phyloP scores from a whole-genome alignment of 192 early-diverging fungal species.

The Backusella tuberculispora region DNA sequence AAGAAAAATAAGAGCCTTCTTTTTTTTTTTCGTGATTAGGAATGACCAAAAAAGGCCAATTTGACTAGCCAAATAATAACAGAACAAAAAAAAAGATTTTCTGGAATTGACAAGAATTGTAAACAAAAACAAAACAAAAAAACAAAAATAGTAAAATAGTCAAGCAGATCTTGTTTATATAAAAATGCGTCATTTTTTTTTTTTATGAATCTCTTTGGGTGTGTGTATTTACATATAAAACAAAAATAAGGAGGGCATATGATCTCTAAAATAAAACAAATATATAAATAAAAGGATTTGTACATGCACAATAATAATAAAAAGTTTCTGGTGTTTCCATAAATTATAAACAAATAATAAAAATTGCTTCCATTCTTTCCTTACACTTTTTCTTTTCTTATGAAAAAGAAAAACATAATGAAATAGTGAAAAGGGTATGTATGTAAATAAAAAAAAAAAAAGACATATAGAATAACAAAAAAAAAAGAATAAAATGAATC shows the following conservation, averaged over 20 bases:
- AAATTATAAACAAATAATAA: constrained; percentile 8
- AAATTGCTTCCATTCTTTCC: constrained; percentile 3
- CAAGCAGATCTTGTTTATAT: neutral
- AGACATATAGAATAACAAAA: neutral
- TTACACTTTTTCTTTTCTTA: neutral
- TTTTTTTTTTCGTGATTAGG: neutral
- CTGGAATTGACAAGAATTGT: constrained; percentile 17
- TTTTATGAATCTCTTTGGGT: neutral
- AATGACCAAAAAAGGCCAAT: neutral
- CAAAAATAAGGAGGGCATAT: neutral
- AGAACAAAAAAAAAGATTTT: constrained; percentile 16
- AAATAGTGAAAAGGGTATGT: neutral
- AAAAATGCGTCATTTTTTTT: constrained; percentile 11
- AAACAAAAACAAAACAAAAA: neutral
- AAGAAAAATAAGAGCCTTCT: neutral
- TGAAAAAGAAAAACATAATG: neutral
- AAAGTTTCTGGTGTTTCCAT: constrained; percentile 3
- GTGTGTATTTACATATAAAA: neutral
- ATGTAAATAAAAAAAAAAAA: neutral
- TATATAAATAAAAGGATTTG: constrained; percentile 2
- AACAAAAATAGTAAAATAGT: constrained; percentile 1
- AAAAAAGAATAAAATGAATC: neutral
- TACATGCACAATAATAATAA: constrained; percentile 5
- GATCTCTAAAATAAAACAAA: constrained; percentile 16
- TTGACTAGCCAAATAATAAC: neutral